These are phyloP conservation scores for Pseudogymnoascus sp. DNA, from an alignment of 2,329 filamentous ascomycete genomes.

Conservation along the genomic window DNA sequence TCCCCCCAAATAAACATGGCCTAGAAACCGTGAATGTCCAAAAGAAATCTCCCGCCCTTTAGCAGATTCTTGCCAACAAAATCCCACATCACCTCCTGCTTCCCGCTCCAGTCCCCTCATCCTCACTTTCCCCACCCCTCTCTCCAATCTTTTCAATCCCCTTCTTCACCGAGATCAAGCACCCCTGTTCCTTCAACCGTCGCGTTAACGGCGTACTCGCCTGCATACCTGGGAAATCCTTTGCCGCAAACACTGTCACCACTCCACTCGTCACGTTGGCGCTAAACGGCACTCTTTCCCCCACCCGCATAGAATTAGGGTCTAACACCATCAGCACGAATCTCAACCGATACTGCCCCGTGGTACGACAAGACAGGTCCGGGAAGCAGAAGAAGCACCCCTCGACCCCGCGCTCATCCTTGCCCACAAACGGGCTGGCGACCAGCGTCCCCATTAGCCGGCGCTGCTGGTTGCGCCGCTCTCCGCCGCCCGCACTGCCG, in stretches of 20 bases:
- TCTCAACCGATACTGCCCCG: conserved; percentile 65
- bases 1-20: neutral
- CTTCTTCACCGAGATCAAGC: conserved; percentile 80
- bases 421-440: conserved; percentile 66
- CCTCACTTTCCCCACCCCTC: conserved; percentile 19
- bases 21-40: neutral
- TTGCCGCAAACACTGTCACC: conserved; percentile 77
- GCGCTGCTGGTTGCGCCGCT: conserved; percentile 59
- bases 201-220: conserved; percentile 69
- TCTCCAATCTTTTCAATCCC: conserved; percentile 57
- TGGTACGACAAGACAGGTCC: conserved; percentile 70
- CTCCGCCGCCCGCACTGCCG: conserved; percentile 25
- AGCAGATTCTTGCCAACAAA: neutral
- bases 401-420: conserved; percentile 63
- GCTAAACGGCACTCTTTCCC: conserved; percentile 33
- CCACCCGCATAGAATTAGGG: conserved; percentile 47
- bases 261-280: conserved; percentile 27
- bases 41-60: neutral
- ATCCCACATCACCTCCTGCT: neutral
- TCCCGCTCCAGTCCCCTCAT: neutral
- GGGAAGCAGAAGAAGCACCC: conserved; percentile 84
- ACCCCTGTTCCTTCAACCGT: conserved; percentile 68
- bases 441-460: conserved; percentile 75
- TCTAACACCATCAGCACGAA: conserved; percentile 70
- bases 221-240: conserved; percentile 80